A percentile compares a stretch with the other conserved stretches of the same genome.
Conservation (phyloP, 345 rosid species). For the Salix koriyanagi region DNA sequence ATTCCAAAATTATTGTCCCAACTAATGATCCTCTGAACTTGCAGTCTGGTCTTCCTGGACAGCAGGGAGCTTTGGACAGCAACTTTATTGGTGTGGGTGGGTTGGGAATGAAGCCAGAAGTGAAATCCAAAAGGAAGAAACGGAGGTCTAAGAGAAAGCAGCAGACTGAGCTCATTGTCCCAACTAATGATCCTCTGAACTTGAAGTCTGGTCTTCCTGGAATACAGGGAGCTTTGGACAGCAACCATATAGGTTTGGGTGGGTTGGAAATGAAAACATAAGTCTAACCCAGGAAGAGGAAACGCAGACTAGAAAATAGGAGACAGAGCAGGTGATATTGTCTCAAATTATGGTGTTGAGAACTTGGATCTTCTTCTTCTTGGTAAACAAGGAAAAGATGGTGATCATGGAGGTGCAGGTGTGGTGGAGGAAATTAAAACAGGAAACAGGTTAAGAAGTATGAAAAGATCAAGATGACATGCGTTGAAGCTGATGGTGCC, state of each 20-base stretch:
- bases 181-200: no score
- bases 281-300: background rate
- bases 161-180: background rate
- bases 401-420: background rate
- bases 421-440: no score
- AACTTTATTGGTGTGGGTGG: background rate
- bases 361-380: background rate
- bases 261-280: no score
- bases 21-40: no score
- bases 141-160: background rate
- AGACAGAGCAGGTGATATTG: background rate
- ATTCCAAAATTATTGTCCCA: no score
- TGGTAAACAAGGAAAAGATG: background rate
- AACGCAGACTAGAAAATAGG: background rate
- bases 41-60: no score
- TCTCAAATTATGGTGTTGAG: background rate
- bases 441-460: no score
- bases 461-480: no score
- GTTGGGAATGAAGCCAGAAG: background rate
- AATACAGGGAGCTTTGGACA: background rate
- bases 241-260: no score
- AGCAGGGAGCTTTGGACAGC: no score
- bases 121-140: background rate
- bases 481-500: no score
- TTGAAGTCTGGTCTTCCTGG: background rate